Evolutionary conservation across 2,329 filamentous ascomycete species (phyloP).

Genomic region (Daldinia eschscholtzii): DNA sequence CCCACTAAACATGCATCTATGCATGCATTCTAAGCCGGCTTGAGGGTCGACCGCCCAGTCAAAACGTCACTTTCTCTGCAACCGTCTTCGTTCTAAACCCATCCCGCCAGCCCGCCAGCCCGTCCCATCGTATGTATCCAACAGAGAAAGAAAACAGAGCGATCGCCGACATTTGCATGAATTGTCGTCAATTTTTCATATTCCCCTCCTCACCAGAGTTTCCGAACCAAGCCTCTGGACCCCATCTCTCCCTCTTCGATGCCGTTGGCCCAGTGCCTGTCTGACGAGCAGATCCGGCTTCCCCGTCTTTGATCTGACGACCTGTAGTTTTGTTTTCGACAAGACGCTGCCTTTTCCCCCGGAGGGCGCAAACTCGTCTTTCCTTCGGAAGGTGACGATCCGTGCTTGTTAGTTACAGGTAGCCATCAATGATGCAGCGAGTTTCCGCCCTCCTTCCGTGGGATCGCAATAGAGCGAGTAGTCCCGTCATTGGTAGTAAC

Average conservation of each 20-base stretch:
- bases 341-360: constrained; percentile 25
- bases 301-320: constrained; percentile 23
- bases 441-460: constrained; percentile 61
- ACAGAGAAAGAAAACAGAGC: constrained; percentile 17
- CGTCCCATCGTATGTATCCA: constrained; percentile 30
- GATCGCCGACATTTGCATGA: constrained; percentile 33
- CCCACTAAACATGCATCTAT: constrained; percentile 41
- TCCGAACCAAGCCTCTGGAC: constrained; percentile 38
- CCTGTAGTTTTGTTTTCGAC: constrained; percentile 28
- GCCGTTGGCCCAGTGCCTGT: constrained; percentile 33
- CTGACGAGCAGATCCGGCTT: constrained; percentile 24
- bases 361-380: constrained; percentile 28
- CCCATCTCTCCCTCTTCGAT: constrained; percentile 28
- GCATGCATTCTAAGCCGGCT: constrained; percentile 42
- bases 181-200: constrained; percentile 37
- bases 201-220: constrained; percentile 25
- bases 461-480: constrained; percentile 51
- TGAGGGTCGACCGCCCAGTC: constrained; percentile 38
- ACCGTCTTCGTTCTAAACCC: constrained; percentile 42
- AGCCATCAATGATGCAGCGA: constrained; percentile 58
- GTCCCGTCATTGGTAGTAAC: constrained; percentile 55
- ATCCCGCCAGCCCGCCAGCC: constrained; percentile 28
- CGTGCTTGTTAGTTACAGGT: constrained; percentile 37
- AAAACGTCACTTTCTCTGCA: constrained; percentile 50
- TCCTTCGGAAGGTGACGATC: constrained; percentile 36